phyloP scores from a whole-genome alignment of 306 rosid species.

The Fragaria nilgerrensis region DNA sequence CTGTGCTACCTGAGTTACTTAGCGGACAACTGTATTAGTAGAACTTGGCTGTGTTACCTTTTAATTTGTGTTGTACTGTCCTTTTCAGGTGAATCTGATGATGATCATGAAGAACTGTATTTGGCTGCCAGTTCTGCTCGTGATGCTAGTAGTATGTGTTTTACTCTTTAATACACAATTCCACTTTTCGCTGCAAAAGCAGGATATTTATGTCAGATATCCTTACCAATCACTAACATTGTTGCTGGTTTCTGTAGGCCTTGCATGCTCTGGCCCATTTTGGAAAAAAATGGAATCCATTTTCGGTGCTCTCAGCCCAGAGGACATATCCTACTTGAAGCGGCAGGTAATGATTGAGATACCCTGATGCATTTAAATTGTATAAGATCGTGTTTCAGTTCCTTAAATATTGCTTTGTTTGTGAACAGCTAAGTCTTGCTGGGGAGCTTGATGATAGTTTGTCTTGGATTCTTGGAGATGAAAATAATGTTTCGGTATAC shows the following conservation, averaged over 20 bases:
- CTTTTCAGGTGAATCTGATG: conserved; percentile 79
- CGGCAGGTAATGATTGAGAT: conserved; percentile 59
- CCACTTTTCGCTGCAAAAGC: conserved; percentile 4
- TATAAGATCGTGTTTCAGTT: not conserved
- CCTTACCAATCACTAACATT: conserved; percentile 29
- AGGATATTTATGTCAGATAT: conserved; percentile 5
- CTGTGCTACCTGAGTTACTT: not conserved
- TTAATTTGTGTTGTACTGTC: conserved; percentile 20
- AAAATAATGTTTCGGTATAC: conserved; percentile 52
- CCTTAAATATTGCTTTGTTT: conserved; percentile 26
- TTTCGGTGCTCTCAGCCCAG: conserved; percentile 61
- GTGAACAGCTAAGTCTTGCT: conserved; percentile 58
- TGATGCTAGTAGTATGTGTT: conserved; percentile 68
- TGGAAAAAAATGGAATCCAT: conserved; percentile 77
- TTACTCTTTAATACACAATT: conserved; percentile 16
- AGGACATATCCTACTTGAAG: conserved; percentile 65
- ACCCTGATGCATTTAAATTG: conserved; percentile 25
- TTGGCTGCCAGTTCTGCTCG: conserved; percentile 72
- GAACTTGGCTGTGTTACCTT: conserved; percentile 21
- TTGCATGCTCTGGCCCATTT: conserved; percentile 68
- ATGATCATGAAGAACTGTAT: conserved; percentile 67
- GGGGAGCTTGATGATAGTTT: conserved; percentile 63
- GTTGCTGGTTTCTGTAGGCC: conserved; percentile 45
- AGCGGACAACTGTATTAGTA: not conserved
- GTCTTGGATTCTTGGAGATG: conserved; percentile 54